Conservation (phyloP, 306 rosid genomes). For the Cicer arietinum region DNA sequence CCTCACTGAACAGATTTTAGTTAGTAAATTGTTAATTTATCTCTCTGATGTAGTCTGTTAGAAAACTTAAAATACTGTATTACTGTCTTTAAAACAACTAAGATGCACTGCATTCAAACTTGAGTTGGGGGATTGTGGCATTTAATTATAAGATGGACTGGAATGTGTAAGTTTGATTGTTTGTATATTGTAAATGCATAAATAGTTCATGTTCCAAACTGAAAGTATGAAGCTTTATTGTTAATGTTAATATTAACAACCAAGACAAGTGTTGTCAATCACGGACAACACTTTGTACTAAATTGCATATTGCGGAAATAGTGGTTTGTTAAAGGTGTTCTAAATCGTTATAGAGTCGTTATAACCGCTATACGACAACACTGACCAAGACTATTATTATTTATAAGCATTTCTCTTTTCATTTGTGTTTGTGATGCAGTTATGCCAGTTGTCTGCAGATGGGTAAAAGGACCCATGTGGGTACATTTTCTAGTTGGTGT, state of each 20-base stretch:
- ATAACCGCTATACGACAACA: too few species aligned
- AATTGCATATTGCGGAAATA: too few species aligned
- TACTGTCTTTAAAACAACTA: neutral
- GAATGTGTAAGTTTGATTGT: constrained; percentile 7
- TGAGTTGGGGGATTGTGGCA: neutral
- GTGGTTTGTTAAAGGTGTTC: too few species aligned
- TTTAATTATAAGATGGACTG: constrained; percentile 6
- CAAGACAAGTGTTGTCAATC: neutral
- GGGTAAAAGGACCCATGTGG: constrained; percentile 92
- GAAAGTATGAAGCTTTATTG: constrained; percentile 33
- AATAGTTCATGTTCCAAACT: constrained; percentile 20
- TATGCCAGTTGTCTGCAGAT: constrained; percentile 77
- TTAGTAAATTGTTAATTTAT: constrained; percentile 3
- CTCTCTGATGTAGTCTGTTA: neutral
- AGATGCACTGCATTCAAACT: constrained; percentile 23
- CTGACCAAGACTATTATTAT: neutral
- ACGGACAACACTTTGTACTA: too few species aligned
- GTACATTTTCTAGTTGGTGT: constrained; percentile 89
- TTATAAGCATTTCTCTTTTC: constrained; percentile 12
- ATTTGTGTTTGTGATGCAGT: constrained; percentile 59
- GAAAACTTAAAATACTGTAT: constrained; percentile 14
- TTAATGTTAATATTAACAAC: neutral
- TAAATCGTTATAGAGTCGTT: too few species aligned
- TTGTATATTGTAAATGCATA: constrained; percentile 16
- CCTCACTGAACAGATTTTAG: neutral